Evolutionary conservation across 306 rosid species (phyloP).

Genomic region (Pueraria montana): DNA sequence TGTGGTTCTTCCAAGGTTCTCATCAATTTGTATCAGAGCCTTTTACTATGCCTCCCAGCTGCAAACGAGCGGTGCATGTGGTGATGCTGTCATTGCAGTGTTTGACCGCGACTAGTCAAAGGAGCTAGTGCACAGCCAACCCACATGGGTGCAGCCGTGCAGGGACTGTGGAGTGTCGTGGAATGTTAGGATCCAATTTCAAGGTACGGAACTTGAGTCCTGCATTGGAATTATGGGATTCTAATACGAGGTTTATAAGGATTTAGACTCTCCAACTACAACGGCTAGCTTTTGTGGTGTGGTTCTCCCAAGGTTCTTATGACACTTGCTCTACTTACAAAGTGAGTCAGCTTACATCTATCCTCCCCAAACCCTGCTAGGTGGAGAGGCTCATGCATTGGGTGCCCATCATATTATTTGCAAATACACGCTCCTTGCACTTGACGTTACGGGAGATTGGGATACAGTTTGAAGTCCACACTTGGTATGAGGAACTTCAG

Average conservation of each 20-base stretch:
- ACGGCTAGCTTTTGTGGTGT: background rate
- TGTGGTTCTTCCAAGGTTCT: background rate
- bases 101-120: background rate
- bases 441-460: background rate
- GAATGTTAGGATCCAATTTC: background rate
- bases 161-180: background rate
- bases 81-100: background rate
- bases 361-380: no score
- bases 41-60: background rate
- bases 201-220: background rate
- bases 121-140: background rate
- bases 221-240: background rate
- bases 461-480: background rate
- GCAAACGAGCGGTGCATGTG: background rate
- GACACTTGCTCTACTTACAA: no score
- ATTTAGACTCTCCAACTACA: background rate
- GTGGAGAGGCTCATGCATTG: background rate
- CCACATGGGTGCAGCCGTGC: background rate
- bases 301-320: no score
- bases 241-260: background rate
- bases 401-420: background rate
- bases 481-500: background rate
- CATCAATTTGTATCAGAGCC: background rate
- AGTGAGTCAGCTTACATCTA: no score
- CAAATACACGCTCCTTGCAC: background rate